Evolutionary conservation across 345 rosid genomes (phyloP).

Genomic region (Lumnitzera racemosa): DNA sequence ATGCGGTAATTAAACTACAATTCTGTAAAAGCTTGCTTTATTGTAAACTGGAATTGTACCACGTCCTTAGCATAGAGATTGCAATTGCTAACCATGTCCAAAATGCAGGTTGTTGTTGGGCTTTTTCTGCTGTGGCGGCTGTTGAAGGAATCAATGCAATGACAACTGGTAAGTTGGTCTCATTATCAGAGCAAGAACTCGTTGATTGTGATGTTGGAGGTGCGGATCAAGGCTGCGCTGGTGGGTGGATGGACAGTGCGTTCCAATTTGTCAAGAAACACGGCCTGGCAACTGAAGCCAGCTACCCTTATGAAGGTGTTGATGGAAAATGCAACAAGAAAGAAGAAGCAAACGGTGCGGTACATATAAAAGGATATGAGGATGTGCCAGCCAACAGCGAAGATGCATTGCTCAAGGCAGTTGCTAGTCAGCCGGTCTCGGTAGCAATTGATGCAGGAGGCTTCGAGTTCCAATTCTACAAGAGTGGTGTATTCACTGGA

Average conservation of each 20-base stretch:
- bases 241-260: constrained; percentile 36
- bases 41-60: no score
- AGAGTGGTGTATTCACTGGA: constrained; percentile 33
- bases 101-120: constrained; percentile 51
- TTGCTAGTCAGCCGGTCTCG: constrained; percentile 46
- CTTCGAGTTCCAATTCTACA: constrained; percentile 26
- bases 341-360: constrained; percentile 5
- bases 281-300: constrained; percentile 38
- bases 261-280: constrained; percentile 30
- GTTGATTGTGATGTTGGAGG: constrained; percentile 33
- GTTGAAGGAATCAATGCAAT: constrained; percentile 43
- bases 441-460: constrained; percentile 28
- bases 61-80: no score
- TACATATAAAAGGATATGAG: constrained; percentile 25
- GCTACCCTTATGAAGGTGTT: constrained; percentile 29
- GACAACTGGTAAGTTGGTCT: constrained; percentile 29
- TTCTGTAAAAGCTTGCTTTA: not conserved
- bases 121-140: constrained; percentile 58
- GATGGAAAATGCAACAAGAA: constrained; percentile 29
- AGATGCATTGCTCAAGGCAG: constrained; percentile 39
- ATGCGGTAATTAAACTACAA: constrained; percentile 23
- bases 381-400: constrained; percentile 39
- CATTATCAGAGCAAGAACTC: constrained; percentile 57
- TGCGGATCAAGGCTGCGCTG: constrained; percentile 30
- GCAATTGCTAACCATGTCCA: not conserved